Percentiles rank a stretch among this genome's conserved stretches.
Conservation (phyloP, 768 basidiomycete species). For the Suillus ampliporus region DNA sequence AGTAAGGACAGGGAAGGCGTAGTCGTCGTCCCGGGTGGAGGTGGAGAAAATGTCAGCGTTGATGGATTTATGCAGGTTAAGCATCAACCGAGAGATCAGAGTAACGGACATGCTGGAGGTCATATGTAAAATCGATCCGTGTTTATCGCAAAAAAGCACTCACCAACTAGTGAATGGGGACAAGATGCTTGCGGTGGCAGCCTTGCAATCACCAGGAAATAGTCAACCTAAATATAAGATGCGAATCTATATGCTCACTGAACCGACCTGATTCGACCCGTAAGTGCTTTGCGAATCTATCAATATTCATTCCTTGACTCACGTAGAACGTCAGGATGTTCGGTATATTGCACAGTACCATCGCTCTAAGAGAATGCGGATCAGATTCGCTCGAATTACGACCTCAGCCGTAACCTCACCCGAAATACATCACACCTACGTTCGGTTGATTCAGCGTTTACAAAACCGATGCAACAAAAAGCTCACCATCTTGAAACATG, state of each 20-base stretch:
- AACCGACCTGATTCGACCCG: slow-evolving; percentile 6
- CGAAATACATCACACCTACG: no score
- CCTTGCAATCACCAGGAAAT: slow-evolving; percentile 33
- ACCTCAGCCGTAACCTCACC: no score
- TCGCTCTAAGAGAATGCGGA: no score
- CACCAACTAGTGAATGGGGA: slow-evolving; percentile 58
- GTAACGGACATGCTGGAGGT: slow-evolving; percentile 50
- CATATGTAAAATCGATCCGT: background rate
- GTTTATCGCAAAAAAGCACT: slow-evolving; percentile 13
- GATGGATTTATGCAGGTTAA: slow-evolving; percentile 55
- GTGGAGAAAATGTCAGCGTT: slow-evolving; percentile 10
- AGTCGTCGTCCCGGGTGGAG: background rate
- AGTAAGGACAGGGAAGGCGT: background rate
- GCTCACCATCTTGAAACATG: no score
- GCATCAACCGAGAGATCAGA: slow-evolving; percentile 61
- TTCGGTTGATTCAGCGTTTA: no score
- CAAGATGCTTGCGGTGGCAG: slow-evolving; percentile 50
- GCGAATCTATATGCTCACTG: slow-evolving; percentile 11
- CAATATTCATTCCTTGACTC: slow-evolving; percentile 12
- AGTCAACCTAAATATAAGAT: slow-evolving; percentile 5
- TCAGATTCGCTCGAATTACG: no score
- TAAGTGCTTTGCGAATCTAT: background rate
- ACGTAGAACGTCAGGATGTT: slow-evolving; percentile 52
- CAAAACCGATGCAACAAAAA: no score
- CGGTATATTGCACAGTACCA: slow-evolving; percentile 56